Base-by-base conservation (phyloP, 2,329 filamentous ascomycete species). In the Colletotrichum sp. region DNA sequence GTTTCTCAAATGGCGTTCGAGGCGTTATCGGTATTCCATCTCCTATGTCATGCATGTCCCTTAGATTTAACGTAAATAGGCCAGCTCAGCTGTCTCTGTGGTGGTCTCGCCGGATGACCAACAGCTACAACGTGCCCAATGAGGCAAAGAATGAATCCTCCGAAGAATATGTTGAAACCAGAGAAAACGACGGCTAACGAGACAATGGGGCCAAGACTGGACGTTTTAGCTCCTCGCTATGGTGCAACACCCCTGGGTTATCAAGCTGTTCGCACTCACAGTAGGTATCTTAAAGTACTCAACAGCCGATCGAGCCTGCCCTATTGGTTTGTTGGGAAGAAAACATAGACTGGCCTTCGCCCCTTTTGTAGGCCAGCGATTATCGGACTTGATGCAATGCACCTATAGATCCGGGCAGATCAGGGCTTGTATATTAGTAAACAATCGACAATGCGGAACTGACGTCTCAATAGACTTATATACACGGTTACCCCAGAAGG, bases 11-110 rank as follows among this genome's bases (percentile, higher is more conserved):
- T n/a, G 18, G 18, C 39, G 39, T n/a, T n/a, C n/a, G n/a, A n/a
- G n/a, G n/a, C n/a, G n/a, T n/a, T n/a, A n/a, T n/a, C n/a, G n/a
- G 32, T 32, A 34, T 21, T 6, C 10, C 10, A 21, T 21, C 44
- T 21, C 44, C n/a, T 52, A 13, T 12, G 0, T 0, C n/a, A 49
- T 52, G 3, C n/a, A 13, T 21, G 0, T 52, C 3, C 3, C 44
- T 21, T 4, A 8, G 3, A 8, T 3, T 12, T 8, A 8, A 52
- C 4, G 44, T 52, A 1, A 1, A 52, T 5, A 21, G 44, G 44
- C 44, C 8, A 52, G n/a, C n/a, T 13, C n/a, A 13, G n/a, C 0
- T 21, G 44, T 52, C 18, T 12, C 18, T 49, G 44, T 8, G 1
- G 44, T 49, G 44, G 5, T 49, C 6, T 5, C n/a, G 10, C 44